Evolutionary conservation across 1,139 yeast species (phyloP).

Genomic region (Nadsonia starkeyi-henricii): DNA sequence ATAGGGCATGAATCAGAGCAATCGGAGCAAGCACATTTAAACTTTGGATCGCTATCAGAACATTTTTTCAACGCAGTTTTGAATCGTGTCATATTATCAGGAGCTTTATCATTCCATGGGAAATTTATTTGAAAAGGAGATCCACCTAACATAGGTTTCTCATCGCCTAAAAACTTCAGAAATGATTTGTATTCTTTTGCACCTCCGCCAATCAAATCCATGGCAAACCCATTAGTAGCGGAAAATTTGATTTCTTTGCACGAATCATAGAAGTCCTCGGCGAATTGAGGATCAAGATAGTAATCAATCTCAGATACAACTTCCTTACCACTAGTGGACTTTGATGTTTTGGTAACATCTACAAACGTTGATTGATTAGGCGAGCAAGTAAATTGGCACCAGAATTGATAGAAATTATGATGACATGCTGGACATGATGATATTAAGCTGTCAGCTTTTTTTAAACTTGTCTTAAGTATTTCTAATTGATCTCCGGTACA

Average conservation of each 20-base stretch:
- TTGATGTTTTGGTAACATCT: slow-evolving; percentile 43
- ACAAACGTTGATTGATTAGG: slow-evolving; percentile 69
- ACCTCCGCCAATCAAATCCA: slow-evolving; percentile 96
- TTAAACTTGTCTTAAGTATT: slow-evolving; percentile 39
- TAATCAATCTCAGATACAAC: slow-evolving; percentile 63
- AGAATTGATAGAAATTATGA: slow-evolving; percentile 69
- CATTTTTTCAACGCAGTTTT: slow-evolving; percentile 38
- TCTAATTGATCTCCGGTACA: slow-evolving; percentile 34
- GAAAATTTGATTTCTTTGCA: slow-evolving; percentile 84
- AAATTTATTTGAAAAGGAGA: slow-evolving; percentile 91
- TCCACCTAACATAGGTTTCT: slow-evolving; percentile 85
- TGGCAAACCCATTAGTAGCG: slow-evolving; percentile 90
- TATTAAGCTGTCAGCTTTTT: slow-evolving; percentile 64
- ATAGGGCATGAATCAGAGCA: slow-evolving; percentile 70
- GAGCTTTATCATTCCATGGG: slow-evolving; percentile 32
- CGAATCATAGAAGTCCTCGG: slow-evolving; percentile 57
- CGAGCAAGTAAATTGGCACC: slow-evolving; percentile 85
- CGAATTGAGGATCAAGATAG: slow-evolving; percentile 45
- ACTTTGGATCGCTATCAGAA: slow-evolving; percentile 39
- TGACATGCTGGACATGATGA: slow-evolving; percentile 93
- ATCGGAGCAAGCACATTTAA: slow-evolving; percentile 82
- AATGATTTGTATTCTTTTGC: slow-evolving; percentile 62
- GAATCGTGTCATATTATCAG: slow-evolving; percentile 18
- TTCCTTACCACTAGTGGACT: slow-evolving; percentile 40
- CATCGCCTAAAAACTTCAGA: slow-evolving; percentile 82